Evolutionary conservation across 2,329 filamentous ascomycete genomes (phyloP), one percentile per base, ranked within the genome.

Genomic region (Fusarium haematococcum): DNA sequence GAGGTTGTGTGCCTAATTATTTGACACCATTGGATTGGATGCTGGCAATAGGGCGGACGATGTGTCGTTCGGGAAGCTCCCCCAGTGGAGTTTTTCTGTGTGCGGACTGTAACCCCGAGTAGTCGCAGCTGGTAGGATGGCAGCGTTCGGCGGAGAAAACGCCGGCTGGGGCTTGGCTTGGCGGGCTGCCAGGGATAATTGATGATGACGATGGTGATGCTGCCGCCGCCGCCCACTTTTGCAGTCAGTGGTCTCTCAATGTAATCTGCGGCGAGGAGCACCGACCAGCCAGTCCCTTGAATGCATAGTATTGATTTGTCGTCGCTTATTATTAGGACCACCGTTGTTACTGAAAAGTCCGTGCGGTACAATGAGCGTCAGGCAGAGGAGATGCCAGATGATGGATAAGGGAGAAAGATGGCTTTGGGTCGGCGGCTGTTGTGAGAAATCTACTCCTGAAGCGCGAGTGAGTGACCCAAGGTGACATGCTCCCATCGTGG

Each of bases 181-280:
- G 63, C 67, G 39, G 59, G 69, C 60, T 63, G 56, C 37, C 56
- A 74, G 64, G 71, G 63, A 71, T 58, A 62, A 16, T 45, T 43
- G 60, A 65, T 59, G 52, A 74, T 75, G 71, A 74, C 68, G 71
- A 75, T 72, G 57, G 61, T 64, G 71, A 75, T 72, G 58, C 60
- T 58, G 54, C 67, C 57, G 56, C 63, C 50, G 58, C 52, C 68
- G 33, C 71, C 71, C 71, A 74, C 71, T 69, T 75, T 74, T 69
- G 58, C 65, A 69, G 68, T 61, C n/a, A 71, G 70, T 74, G 61
- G 65, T 69, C 68, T 71, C 56, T 69, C 57, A 69, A 50, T 75
- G 71, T 68, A 74, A 74, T 74, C 71, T 74, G 71, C 68, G 71
- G 52, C 54, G 61, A 69, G 71, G 64, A 74, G 71, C 71, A 74